Evolutionary conservation across 2,329 filamentous ascomycete genomes (phyloP), one percentile per base, ranked within the genome.

Genomic region (Tolypocladium capitatum): DNA sequence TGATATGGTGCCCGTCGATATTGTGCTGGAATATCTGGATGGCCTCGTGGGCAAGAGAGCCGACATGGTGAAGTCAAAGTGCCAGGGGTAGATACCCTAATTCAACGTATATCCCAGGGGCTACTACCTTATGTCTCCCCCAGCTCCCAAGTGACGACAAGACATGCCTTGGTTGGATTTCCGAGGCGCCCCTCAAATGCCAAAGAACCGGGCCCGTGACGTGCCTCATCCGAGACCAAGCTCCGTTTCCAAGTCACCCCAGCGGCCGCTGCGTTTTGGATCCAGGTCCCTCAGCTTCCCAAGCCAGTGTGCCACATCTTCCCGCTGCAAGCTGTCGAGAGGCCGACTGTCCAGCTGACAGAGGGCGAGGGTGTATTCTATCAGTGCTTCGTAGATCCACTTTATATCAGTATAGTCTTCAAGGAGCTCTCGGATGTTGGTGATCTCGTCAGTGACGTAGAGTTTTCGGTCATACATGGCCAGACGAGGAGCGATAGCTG

Each of bases 311-410:
- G 62, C 57, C 38, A 83, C 63, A 45, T 78, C 71, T 9, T 58
- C 57, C 50, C 65, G 65, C 52, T 76, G 70, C 6, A 68, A 60
- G 2, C 52, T 49, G 10, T 54, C 53, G 3, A 62, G 72, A 49
- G 63, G 58, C 42, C 67, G 57, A 64, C 67, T 64, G 56, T 74
- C 73, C 51, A 85, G 58, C n/a, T 64, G 63, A 48, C 71, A 73
- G n/a, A 24, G 63, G 31, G 71, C 68, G 30, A 83, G 60, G 1
- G 82, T 81, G 59, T 87, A 89, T 52, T 87, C 80, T 24, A 97
- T 73, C 45, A 97, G 70, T 5, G 84, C 84, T 64, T 94, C 86
- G 60, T 95, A 94, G 41, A 95, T 85, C 78, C 88, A 92, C 66
- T 95, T 94, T 63, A 69, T 62, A 45, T 75, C 68, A 4, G 61